Percentiles rank a stretch among this genome's conserved stretches.
Conservation (phyloP, 129 eudicot species). For the Apium graveolens region DNA sequence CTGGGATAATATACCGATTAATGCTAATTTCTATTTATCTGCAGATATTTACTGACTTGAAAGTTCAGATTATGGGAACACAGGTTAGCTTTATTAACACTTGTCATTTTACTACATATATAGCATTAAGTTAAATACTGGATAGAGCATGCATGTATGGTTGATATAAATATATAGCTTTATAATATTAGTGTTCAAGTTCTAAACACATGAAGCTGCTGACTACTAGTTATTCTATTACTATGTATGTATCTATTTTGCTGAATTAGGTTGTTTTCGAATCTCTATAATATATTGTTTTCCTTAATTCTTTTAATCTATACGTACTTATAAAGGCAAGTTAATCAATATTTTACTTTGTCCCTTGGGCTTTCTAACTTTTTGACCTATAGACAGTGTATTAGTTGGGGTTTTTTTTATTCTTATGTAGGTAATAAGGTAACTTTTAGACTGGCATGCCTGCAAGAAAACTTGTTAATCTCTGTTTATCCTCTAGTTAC, state of each 20-base stretch:
- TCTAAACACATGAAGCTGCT: background rate
- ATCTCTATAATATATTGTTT: background rate
- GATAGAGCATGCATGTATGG: background rate
- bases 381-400: background rate
- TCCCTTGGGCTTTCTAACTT: background rate
- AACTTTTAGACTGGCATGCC: background rate
- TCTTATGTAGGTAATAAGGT: background rate
- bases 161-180: background rate
- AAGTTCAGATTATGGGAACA: constrained; percentile 77
- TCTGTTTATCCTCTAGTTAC: background rate
- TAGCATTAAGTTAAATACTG: background rate
- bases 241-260: background rate
- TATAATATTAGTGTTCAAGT: background rate
- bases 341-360: background rate
- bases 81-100: constrained; percentile 40
- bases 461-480: background rate
- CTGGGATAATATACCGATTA: background rate
- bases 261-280: background rate
- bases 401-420: background rate
- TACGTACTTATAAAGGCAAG: background rate
- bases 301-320: background rate
- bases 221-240: background rate
- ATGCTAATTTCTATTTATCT: constrained; percentile 11
- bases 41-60: constrained; percentile 82
- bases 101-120: background rate